Conservation (phyloP, 1,139 yeast species). For the Yamadazyma kanchanaburiensis region DNA sequence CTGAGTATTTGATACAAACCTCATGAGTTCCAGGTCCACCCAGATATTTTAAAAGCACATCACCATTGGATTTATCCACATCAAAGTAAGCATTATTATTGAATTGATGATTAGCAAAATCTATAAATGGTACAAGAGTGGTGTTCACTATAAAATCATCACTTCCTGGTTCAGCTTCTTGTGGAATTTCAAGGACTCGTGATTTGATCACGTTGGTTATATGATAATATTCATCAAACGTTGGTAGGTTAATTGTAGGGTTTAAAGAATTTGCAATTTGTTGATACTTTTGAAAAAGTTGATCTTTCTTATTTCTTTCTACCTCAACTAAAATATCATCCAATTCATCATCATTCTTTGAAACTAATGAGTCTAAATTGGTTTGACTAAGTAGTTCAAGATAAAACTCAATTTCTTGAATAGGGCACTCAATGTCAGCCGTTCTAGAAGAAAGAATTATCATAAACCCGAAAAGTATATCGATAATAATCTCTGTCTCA, state of each 20-base stretch:
- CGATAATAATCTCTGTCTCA: slow-evolving; percentile 30
- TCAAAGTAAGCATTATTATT: slow-evolving; percentile 57
- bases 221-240: slow-evolving; percentile 33
- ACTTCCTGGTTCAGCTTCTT: neutral
- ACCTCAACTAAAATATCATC: slow-evolving; percentile 13
- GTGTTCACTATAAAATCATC: slow-evolving; percentile 42
- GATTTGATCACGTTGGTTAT: slow-evolving; percentile 52
- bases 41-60: slow-evolving; percentile 33
- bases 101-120: slow-evolving; percentile 60
- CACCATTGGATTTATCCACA: slow-evolving; percentile 46
- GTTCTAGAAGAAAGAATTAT: slow-evolving; percentile 5
- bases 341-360: slow-evolving; percentile 1
- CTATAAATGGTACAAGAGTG: slow-evolving; percentile 63
- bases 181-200: slow-evolving; percentile 61
- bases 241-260: slow-evolving; percentile 11
- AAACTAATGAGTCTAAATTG: slow-evolving; percentile 9
- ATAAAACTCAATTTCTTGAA: slow-evolving; percentile 18
- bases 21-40: slow-evolving; percentile 15
- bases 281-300: slow-evolving; percentile 14
- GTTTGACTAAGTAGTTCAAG: slow-evolving; percentile 25
- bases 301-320: slow-evolving; percentile 13
- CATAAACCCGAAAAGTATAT: slow-evolving; percentile 26
- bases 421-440: slow-evolving; percentile 5
- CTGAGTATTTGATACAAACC: slow-evolving; percentile 12
- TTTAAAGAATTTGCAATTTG: slow-evolving; percentile 6